A percentile compares a stretch with the other conserved stretches of the same genome.
Conservation (phyloP, 2,329 filamentous ascomycete genomes). For the Nannizziopsis arthrosporioides region DNA sequence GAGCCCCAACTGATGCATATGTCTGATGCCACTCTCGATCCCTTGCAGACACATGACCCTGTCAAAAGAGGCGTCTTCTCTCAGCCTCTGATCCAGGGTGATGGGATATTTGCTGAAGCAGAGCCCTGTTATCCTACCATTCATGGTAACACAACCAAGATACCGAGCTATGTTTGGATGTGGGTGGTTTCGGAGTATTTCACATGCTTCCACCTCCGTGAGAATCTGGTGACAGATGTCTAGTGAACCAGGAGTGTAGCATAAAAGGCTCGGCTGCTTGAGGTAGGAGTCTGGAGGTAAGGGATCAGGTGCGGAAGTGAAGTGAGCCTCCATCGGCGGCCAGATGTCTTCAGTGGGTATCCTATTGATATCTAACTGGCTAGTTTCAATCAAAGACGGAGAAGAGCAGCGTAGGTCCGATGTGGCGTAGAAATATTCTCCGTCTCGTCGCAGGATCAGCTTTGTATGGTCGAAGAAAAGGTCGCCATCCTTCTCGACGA, state of each 20-base stretch:
- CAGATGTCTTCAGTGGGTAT: conserved; percentile 1
- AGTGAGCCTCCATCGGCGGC: conserved; percentile 3
- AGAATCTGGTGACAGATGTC: neutral
- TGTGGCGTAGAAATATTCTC: conserved; percentile 4
- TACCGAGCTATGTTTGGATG: conserved; percentile 2
- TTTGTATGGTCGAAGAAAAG: conserved; percentile 9
- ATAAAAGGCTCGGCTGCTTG: conserved; percentile 6
- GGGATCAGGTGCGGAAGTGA: conserved; percentile 3
- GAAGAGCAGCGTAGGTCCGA: conserved; percentile 1
- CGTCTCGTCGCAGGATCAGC: conserved; percentile 6
- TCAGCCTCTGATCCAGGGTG: neutral
- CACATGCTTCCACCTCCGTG: neutral
- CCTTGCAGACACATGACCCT: conserved; percentile 2
- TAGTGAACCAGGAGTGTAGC: neutral
- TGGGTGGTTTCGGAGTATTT: neutral
- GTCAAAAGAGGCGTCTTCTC: neutral
- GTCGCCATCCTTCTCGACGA: conserved; percentile 5
- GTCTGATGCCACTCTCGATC: conserved; percentile 1
- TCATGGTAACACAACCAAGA: conserved; percentile 1
- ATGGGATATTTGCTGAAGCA: conserved; percentile 4
- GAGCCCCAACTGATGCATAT: conserved; percentile 3
- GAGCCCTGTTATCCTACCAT: conserved; percentile 4
- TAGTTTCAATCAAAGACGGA: neutral
- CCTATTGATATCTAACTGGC: neutral
- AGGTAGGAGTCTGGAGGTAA: conserved; percentile 5